These are phyloP conservation scores for Phytophthora lateralis DNA, from an alignment of 352 stramenopile species.

Conservation along the genomic window DNA sequence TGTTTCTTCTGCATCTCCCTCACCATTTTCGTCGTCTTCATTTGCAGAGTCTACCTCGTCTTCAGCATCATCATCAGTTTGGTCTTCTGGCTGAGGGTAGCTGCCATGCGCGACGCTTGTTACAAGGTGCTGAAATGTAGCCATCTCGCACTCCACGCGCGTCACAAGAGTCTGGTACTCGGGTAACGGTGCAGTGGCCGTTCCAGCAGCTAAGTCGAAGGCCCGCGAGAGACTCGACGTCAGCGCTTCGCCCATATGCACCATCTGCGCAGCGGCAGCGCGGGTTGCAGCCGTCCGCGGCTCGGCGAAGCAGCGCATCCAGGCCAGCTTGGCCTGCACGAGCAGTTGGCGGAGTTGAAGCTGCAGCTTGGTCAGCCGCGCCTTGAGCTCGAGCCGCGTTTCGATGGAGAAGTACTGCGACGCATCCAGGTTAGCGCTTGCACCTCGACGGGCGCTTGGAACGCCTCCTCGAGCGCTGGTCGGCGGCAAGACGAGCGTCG, in stretches of 20 bases:
- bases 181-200: constrained; percentile 35
- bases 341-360: constrained; percentile 44
- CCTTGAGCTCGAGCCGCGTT: constrained; percentile 56
- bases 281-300: neutral
- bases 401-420: constrained; percentile 66
- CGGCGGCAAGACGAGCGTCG: constrained; percentile 12
- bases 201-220: constrained; percentile 44
- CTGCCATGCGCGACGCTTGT: constrained; percentile 25
- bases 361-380: constrained; percentile 47
- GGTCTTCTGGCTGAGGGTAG: constrained; percentile 17
- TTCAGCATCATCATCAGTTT: constrained; percentile 18
- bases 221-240: constrained; percentile 42
- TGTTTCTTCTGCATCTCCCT: constrained; percentile 7
- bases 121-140: constrained; percentile 48
- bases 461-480: constrained; percentile 14
- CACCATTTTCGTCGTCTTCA: constrained; percentile 12
- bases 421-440: constrained; percentile 27
- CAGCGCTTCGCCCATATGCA: constrained; percentile 49
- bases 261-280: constrained; percentile 36
- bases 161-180: constrained; percentile 58
- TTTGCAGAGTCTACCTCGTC: constrained; percentile 11
- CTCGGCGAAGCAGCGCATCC: constrained; percentile 60
- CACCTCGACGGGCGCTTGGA: constrained; percentile 3
- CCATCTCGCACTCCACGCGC: constrained; percentile 42
- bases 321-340: constrained; percentile 60